Base-by-base conservation (phyloP, 768 basidiomycete species). In the Rhodotorula graminis region DNA sequence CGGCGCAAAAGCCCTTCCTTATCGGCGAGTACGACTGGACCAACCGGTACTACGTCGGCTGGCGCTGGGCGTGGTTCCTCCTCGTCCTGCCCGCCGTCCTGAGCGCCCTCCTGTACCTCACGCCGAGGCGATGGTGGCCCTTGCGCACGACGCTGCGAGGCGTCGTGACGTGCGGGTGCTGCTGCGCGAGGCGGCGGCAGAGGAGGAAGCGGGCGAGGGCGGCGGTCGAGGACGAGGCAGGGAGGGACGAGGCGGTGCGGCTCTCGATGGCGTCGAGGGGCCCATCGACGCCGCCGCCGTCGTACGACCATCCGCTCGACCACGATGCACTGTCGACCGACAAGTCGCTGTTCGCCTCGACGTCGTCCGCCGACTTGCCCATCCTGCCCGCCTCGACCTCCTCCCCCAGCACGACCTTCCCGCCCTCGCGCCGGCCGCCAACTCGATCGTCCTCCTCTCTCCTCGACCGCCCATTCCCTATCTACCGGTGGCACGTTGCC, bases 1-100 rank as follows among this genome's bases (percentile, higher is more conserved):
- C 69, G 0, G 61, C n/a, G 14, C 10, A 52, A 5, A 78, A 77
- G 44, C 71, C 69, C 29, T 75, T 72, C 72, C 63, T 76, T 27
- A 69, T 61, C 9, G 78, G 78, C 46, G 78, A 78, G 57, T 78
- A 68, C 59, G 78, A 78, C 71, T 77, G 77, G 76, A 77, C 76
- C 46, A 61, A 72, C 57, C 53, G 64, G 37, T 70, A 72, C 58
- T 77, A 68, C 71, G 18, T 25, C 37, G 16, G 40, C 21, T 61
- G 40, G 27, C 57, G 68, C 11, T 73, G 67, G 56, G 61, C 59
- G 12, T 76, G 74, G 56, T 67, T 73, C n/a, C 50, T 64, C 49
- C 52, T 76, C 27, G 37, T 71, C 31, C 31, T 73, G 15, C 78
- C 78, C 14, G 72, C 66, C 0, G 37, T 76, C 0, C 40, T 78